These are phyloP conservation scores for Acanthamoeba sp. DNA, from an alignment of 208 protist species.

Conservation along the genomic window DNA sequence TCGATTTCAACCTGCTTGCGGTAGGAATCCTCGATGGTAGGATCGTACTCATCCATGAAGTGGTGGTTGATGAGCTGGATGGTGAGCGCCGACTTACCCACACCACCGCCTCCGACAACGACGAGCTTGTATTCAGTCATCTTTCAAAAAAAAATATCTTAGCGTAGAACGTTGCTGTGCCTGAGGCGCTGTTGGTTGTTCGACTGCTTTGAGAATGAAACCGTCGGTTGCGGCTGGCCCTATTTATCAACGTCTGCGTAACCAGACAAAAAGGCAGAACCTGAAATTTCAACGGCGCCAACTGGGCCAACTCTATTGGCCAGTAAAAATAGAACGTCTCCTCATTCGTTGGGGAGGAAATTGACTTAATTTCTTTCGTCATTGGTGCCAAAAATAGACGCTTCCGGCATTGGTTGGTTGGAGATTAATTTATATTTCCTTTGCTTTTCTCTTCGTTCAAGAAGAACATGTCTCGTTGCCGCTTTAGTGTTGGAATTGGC, in stretches of 20 bases:
- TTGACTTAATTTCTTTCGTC: neutral
- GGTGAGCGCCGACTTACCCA: slow-evolving; percentile 91
- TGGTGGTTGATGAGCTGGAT: slow-evolving; percentile 88
- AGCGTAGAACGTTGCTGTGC: too few species aligned
- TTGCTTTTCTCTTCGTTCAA: too few species aligned
- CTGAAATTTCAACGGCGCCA: neutral
- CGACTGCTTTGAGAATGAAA: neutral
- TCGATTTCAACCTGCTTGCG: slow-evolving; percentile 87
- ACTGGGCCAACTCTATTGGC: neutral
- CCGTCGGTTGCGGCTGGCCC: neutral
- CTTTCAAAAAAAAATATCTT: neutral
- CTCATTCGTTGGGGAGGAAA: neutral
- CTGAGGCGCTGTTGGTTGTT: neutral
- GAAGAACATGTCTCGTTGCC: too few species aligned
- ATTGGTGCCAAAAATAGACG: neutral
- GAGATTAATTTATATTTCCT: too few species aligned
- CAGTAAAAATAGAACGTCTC: neutral
- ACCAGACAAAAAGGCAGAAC: neutral
- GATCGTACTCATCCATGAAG: slow-evolving; percentile 87
- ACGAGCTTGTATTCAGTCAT: slow-evolving; percentile 78
- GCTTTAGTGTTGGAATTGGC: too few species aligned
- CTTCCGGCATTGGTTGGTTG: neutral
- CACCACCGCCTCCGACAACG: slow-evolving; percentile 85
- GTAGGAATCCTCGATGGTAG: slow-evolving; percentile 77
- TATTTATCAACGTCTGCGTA: neutral